Conservation (phyloP, 176 grass and related monocot genomes). For the Phoenix dactylifera region DNA sequence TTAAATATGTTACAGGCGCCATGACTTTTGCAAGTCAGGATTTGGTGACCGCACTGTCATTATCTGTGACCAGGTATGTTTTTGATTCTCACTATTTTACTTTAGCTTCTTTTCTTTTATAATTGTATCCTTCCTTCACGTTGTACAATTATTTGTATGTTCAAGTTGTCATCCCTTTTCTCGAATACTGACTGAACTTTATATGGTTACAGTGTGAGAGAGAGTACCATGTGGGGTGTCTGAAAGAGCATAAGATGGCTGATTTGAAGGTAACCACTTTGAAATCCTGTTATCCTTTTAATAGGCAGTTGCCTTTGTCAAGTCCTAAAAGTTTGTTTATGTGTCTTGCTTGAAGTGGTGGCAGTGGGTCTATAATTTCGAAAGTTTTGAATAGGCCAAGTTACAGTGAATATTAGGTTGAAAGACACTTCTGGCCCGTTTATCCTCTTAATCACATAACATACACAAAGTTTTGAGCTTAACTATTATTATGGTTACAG, state of each 20-base stretch:
- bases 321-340: not conserved
- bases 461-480: not conserved
- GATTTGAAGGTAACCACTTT: constrained; percentile 58
- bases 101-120: constrained; percentile 1
- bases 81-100: constrained; percentile 4
- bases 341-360: no score
- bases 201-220: constrained; percentile 18
- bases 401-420: not conserved
- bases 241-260: constrained; percentile 42
- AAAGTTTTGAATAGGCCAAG: not conserved
- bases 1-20: constrained; percentile 35
- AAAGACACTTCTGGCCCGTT: not conserved
- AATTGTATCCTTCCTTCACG: not conserved
- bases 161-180: no score
- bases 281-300: not conserved
- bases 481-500: constrained; percentile 31
- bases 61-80: constrained; percentile 29
- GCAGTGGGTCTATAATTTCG: no score
- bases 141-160: no score
- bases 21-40: constrained; percentile 2
- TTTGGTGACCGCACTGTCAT: constrained; percentile 23
- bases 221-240: constrained; percentile 28
- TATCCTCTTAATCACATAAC: not conserved
- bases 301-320: not conserved
- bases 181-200: not conserved